Evolutionary conservation across 2,329 filamentous ascomycete species (phyloP).

Genomic region (Penicillium sumatraense): DNA sequence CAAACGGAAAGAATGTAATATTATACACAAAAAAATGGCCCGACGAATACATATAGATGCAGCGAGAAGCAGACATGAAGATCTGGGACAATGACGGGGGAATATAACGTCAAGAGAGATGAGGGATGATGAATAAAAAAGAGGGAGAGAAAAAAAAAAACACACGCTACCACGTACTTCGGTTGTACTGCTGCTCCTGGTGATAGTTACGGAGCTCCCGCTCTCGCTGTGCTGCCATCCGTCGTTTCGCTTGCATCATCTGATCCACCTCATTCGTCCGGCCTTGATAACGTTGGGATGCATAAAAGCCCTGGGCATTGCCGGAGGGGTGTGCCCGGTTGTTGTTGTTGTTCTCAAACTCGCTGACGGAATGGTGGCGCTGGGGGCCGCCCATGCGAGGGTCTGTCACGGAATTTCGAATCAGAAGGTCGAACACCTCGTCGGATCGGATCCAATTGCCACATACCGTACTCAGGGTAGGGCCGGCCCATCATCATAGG

Average conservation of each 20-base stretch:
- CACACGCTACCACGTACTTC: slow-evolving; percentile 70
- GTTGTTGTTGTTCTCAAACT: slow-evolving; percentile 66
- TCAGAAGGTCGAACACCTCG: slow-evolving; percentile 29
- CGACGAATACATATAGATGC: slow-evolving; percentile 47
- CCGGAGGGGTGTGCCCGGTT: slow-evolving; percentile 73
- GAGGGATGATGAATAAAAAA: neutral
- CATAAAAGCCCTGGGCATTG: slow-evolving; percentile 92
- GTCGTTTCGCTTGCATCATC: slow-evolving; percentile 98
- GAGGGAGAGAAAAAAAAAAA: slow-evolving; percentile 30
- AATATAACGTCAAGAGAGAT: slow-evolving; percentile 38
- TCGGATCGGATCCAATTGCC: slow-evolving; percentile 18
- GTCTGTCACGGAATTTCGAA: slow-evolving; percentile 56
- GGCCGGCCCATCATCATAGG: slow-evolving; percentile 64
- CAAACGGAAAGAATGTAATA: slow-evolving; percentile 40
- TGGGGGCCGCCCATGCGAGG: slow-evolving; percentile 69
- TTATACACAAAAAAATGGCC: slow-evolving; percentile 43
- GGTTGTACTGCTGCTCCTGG: slow-evolving; percentile 99
- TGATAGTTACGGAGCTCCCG: slow-evolving; percentile 99
- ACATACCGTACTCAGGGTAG: slow-evolving; percentile 65
- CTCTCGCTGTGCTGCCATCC: slow-evolving; percentile 98
- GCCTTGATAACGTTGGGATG: slow-evolving; percentile 86
- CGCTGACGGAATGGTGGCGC: slow-evolving; percentile 82
- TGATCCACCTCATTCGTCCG: slow-evolving; percentile 93
- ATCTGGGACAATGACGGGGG: slow-evolving; percentile 21
- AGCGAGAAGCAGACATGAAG: slow-evolving; percentile 29